Evolutionary conservation across 1,284 basidiomycete species (phyloP), one percentile per base, ranked within the genome.

Genomic region (Sphaerobolus stellatus): DNA sequence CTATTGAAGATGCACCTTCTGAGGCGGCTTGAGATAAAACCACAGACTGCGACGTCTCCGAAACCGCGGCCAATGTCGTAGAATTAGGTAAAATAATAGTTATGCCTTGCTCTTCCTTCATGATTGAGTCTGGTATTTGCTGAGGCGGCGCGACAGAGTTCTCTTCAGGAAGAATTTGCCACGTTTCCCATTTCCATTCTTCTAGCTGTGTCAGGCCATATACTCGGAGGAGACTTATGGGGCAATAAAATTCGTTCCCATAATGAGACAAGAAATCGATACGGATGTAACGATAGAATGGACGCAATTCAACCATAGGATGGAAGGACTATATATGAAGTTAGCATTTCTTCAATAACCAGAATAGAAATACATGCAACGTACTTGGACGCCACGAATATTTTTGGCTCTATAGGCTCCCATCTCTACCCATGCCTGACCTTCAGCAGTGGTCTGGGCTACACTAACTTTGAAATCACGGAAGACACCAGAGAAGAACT

Each of bases 401-500:
- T 98, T 98, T 73, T 90, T 91, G 22, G 91, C 94, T 22, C 82
- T 78, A 67, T 94, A 97, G 4, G 82, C 83, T 16, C 93, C 87
- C 2, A 82, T 88, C 45, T 78, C 74, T 1, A 81, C 85, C 78
- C 90, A 92, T 20, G 80, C 85, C 18, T 86, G 82, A 22, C 81
- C 74, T 33, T 86, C 83, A 6, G 74, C 77, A 18, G 79, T 75
- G 49, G 81, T 88, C 68, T 90, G 89, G 5, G 91, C 86, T 2
- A 93, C 92, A 63, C 89, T 91, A 41, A 99, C 87, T 2, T 80
- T 80, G 60, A 99, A 90, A 51, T 94, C 90, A 69, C 92, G 91
- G 75, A 99, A 97, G 49, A 98, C 91, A 9, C 95, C 94, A 62
- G 91, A 94, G 75, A 98, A 99, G 75, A 98, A 98, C 73, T 99